Conservation (phyloP, 805 yeast genomes). For the Candida dajiaensis region DNA sequence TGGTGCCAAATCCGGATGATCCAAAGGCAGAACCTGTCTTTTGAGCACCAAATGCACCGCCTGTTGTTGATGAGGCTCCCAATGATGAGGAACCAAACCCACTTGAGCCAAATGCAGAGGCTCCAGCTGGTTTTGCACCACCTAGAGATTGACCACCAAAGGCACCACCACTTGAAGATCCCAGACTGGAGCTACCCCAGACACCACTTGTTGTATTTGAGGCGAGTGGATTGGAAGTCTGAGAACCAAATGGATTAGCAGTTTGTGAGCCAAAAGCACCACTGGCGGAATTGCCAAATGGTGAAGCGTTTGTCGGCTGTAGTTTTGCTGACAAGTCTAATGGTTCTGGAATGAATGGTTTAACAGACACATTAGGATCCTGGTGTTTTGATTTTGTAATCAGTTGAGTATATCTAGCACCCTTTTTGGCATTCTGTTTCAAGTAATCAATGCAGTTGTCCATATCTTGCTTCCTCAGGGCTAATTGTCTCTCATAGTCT, state of each 20-base stretch:
- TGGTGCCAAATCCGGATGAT: conserved; percentile 12
- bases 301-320: neutral
- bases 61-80: conserved; percentile 4
- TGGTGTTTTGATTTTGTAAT: conserved; percentile 30
- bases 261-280: neutral
- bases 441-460: conserved; percentile 34
- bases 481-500: conserved; percentile 35
- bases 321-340: conserved; percentile 26
- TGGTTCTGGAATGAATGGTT: conserved; percentile 30
- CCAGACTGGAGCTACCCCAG: neutral
- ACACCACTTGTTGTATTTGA: neutral
- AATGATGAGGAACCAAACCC: conserved; percentile 4
- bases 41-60: conserved; percentile 8
- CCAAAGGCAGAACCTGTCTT: conserved; percentile 6
- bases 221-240: conserved; percentile 9
- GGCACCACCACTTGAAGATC: conserved; percentile 10
- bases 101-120: conserved; percentile 10
- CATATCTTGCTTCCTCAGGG: conserved; percentile 43
- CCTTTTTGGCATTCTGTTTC: conserved; percentile 36
- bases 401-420: conserved; percentile 52
- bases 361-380: conserved; percentile 22
- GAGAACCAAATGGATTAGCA: conserved; percentile 10
- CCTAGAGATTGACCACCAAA: conserved; percentile 10
- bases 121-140: neutral
- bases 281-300: conserved; percentile 2